phyloP scores from a whole-genome alignment of 495 filamentous ascomycete species.

The Penicillium cataractarum region DNA sequence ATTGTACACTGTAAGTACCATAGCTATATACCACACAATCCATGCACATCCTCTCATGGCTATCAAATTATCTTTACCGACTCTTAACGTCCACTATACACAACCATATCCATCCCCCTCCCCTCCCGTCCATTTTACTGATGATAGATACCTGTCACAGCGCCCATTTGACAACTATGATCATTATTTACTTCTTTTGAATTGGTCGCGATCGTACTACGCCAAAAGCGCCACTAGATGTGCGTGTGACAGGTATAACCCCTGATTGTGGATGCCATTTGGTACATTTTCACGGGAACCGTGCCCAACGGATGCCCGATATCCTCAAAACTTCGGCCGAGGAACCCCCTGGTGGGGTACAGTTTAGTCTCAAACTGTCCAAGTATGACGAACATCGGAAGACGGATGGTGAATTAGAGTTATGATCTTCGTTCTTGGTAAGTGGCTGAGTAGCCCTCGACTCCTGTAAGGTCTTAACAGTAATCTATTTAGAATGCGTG shows the following conservation, averaged over 20 bases:
- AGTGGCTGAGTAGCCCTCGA: background rate
- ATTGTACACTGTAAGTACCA: constrained; percentile 19
- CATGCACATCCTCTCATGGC: constrained; percentile 13
- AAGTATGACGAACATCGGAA: constrained; percentile 1
- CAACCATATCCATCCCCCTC: background rate
- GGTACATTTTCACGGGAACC: background rate
- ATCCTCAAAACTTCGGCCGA: constrained; percentile 9
- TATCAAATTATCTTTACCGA: background rate
- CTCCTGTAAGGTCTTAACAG: background rate
- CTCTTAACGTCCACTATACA: too few species aligned
- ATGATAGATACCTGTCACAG: background rate
- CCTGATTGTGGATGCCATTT: background rate
- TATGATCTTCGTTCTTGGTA: background rate
- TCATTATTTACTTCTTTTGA: background rate
- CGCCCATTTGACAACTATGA: background rate
- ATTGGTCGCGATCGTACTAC: background rate
- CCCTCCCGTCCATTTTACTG: background rate
- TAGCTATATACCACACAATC: constrained; percentile 18
- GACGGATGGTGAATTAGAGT: constrained; percentile 4
- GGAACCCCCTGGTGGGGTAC: background rate
- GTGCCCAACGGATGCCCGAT: constrained; percentile 21
- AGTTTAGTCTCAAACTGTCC: background rate
- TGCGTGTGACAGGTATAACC: background rate
- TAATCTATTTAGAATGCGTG: background rate
- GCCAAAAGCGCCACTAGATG: constrained; percentile 3